Evolutionary conservation across 139 green algal species (phyloP).

Genomic region (Penium margaritaceum): DNA sequence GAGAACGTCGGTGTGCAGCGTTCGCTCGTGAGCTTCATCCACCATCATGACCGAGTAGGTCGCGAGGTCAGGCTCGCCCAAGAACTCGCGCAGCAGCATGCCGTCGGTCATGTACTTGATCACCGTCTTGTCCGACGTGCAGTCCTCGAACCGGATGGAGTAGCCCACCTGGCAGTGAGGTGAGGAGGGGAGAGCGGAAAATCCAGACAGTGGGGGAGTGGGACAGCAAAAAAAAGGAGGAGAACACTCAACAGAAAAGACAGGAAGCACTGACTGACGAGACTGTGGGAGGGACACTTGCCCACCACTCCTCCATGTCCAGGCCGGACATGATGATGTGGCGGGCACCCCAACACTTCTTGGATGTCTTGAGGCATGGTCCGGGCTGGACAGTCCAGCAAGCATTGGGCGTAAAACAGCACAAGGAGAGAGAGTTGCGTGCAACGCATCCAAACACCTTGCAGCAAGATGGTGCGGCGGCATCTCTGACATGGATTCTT

Average conservation of each 20-base stretch:
- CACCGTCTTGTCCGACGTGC: slow-evolving; percentile 85
- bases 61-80: slow-evolving; percentile 87
- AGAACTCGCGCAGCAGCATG: slow-evolving; percentile 96
- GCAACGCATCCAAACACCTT: no score
- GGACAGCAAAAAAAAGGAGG: not conserved
- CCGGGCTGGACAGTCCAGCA: no score
- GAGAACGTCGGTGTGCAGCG: slow-evolving; percentile 90
- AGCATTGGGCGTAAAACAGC: no score
- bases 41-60: slow-evolving; percentile 91
- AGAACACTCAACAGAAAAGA: not conserved
- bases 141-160: slow-evolving; percentile 98
- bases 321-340: no score
- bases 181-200: not conserved
- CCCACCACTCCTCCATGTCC: no score
- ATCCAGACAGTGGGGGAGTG: not conserved
- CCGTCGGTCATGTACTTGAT: slow-evolving; percentile 99
- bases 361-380: no score
- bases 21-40: slow-evolving; percentile 93
- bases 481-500: no score
- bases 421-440: no score
- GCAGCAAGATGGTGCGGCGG: no score
- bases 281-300: no score
- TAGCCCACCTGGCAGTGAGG: slow-evolving; percentile 72
- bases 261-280: no score
- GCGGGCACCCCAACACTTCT: no score